Percentiles rank a stretch among this genome's conserved stretches.
These are phyloP conservation scores for Penicillium steckii DNA, from an alignment of 495 filamentous ascomycete species.

Conservation along the genomic window DNA sequence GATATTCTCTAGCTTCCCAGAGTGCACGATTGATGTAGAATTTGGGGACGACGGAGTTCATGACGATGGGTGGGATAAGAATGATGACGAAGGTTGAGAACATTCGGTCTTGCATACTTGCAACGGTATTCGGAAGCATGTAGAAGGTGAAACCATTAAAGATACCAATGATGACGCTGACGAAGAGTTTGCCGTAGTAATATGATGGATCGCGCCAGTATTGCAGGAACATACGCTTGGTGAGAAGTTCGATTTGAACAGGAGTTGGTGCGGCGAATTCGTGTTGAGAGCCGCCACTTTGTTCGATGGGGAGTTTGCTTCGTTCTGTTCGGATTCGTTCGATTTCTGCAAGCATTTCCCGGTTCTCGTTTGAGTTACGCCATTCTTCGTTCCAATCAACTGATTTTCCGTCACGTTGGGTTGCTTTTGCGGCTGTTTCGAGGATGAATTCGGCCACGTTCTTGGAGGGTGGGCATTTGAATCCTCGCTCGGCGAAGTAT, in stretches of 20 bases:
- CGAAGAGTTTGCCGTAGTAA: conserved; percentile 72
- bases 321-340: conserved; percentile 55
- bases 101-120: conserved; percentile 78
- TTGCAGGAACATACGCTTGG: conserved; percentile 63
- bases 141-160: conserved; percentile 90
- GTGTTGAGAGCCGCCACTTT: conserved; percentile 34
- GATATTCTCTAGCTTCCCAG: conserved; percentile 75
- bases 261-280: conserved; percentile 65
- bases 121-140: conserved; percentile 62
- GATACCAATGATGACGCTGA: conserved; percentile 64
- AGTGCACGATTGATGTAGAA: conserved; percentile 76
- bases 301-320: conserved; percentile 43
- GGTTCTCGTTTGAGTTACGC: conserved; percentile 58
- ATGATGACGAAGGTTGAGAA: conserved; percentile 76
- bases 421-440: conserved; percentile 69
- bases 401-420: conserved; percentile 46
- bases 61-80: conserved; percentile 67
- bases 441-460: conserved; percentile 88
- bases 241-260: conserved; percentile 59
- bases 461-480: conserved; percentile 58
- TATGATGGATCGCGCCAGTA: conserved; percentile 74
- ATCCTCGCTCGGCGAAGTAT: conserved; percentile 64
- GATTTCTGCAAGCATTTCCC: conserved; percentile 57
- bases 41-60: conserved; percentile 80
- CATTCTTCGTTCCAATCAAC: conserved; percentile 74